Base-by-base conservation (phyloP, 768 basidiomycete genomes). In the Boletus subcaerulescens region DNA sequence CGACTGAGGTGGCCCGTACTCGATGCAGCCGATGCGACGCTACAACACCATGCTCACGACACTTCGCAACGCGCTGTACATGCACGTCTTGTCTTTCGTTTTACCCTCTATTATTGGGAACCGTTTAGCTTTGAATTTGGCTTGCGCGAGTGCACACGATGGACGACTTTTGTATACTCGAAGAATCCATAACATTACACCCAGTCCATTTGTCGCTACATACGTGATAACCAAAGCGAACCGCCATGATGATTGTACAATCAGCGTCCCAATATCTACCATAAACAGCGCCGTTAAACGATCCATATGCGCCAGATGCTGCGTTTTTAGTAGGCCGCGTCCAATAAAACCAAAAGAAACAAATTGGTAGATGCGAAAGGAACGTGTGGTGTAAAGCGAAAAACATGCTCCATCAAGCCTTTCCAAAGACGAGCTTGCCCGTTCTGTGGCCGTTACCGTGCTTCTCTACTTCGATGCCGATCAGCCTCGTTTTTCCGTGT, bases 401-500 rank as follows among this genome's bases (percentile, higher is more conserved):
- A 46, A 11, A 22, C 0, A 7, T 12, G 15, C 5, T 40, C 10
- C 31, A 44, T 76, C 65, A 78, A 45, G 74, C 64, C 54, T 70
- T 74, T 5, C 70, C 69, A 55, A 84, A 84, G 52, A 83, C 71
- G 38, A 82, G 75, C 60, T 75, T 80, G 46, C 80, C 81, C 3
- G 72, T 72, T 45, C 74, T 64, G 39, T 66, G 65, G n/a, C 66
- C 68, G 29, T 71, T 65, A 9, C 67, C 62, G 45, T 73, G 70
- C 57, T 77, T 82, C 62, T 79, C 77, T 55, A 84, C 76, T 62
- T 86, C 84, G 56, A 88, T 75, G 24, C 86, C 86, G 32, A 83
- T 73, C 36, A 88, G 65, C 44, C 74, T 71, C 32, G 81, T 84
- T 63, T 83, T 86, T 32, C 79, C 76, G 18, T 81, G 81, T 43